A percentile compares a stretch with the other conserved stretches of the same genome.
Conservation (phyloP, 140 eudicot species). For the Anethum foeniculum region DNA sequence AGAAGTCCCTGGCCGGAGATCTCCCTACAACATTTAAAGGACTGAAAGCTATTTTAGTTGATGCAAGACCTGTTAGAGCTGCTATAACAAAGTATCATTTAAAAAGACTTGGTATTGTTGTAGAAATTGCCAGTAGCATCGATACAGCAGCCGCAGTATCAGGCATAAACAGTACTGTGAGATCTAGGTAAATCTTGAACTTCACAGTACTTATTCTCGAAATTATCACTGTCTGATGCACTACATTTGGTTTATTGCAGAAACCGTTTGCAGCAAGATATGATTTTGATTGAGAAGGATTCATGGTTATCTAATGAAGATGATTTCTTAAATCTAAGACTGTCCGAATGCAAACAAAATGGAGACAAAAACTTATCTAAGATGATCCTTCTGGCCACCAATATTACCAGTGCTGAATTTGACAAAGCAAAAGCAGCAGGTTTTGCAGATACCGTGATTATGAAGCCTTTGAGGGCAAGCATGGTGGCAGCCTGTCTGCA, state of each 20-base stretch:
- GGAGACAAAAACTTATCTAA: conserved; percentile 38
- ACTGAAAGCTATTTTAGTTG: conserved; percentile 57
- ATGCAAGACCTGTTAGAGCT: conserved; percentile 59
- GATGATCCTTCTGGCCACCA: conserved; percentile 71
- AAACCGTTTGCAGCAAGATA: conserved; percentile 40
- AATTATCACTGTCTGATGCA: background rate
- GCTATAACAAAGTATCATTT: conserved; percentile 71
- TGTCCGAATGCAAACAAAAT: conserved; percentile 25
- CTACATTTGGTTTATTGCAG: conserved; percentile 25
- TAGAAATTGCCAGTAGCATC: conserved; percentile 40
- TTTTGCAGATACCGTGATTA: conserved; percentile 66
- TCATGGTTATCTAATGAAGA: conserved; percentile 55
- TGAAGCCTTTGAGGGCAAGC: conserved; percentile 85
- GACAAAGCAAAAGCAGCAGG: conserved; percentile 57
- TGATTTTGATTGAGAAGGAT: conserved; percentile 77
- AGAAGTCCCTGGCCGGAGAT: conserved; percentile 38
- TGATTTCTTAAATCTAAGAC: conserved; percentile 17
- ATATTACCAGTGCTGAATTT: conserved; percentile 40
- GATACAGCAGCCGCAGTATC: conserved; percentile 25
- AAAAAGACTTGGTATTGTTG: conserved; percentile 55
- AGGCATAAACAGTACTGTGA: conserved; percentile 27
- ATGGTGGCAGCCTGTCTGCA: conserved; percentile 80
- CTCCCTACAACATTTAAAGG: conserved; percentile 50
- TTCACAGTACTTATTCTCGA: background rate
- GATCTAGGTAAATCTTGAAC: conserved; percentile 31